These are phyloP conservation scores for Alternaria viburni DNA, from an alignment of 2,329 filamentous ascomycete species.

Conservation along the genomic window DNA sequence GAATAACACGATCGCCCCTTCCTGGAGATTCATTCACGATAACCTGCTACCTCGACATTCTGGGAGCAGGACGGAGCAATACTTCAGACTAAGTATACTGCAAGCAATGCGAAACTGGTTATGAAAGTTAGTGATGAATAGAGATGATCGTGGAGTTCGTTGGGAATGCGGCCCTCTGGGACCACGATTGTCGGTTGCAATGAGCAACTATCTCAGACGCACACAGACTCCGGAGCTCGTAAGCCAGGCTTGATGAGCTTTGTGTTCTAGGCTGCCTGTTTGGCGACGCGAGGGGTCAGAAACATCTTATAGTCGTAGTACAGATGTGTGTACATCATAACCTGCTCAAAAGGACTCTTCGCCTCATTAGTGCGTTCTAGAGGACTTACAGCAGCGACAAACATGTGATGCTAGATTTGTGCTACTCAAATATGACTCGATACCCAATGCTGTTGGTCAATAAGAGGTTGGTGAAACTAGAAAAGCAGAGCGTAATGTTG, in stretches of 20 bases:
- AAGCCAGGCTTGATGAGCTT: background rate
- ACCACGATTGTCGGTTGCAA: background rate
- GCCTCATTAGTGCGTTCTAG: background rate
- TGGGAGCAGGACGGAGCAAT: background rate
- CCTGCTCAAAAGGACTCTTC: background rate
- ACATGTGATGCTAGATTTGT: background rate
- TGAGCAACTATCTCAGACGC: background rate
- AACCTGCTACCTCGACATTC: background rate
- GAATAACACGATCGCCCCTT: background rate
- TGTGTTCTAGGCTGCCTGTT: background rate
- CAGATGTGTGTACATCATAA: conserved; percentile 31
- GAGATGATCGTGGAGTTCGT: background rate
- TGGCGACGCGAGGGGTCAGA: conserved; percentile 32
- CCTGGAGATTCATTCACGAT: background rate
- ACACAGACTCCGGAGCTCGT: background rate
- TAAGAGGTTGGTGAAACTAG: background rate
- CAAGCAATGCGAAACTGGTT: background rate
- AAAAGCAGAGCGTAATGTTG: background rate
- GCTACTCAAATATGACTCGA: background rate
- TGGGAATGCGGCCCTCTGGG: background rate
- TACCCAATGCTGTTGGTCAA: background rate
- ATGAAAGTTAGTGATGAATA: background rate
- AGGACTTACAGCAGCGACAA: background rate
- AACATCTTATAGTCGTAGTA: conserved; percentile 54
- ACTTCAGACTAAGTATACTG: background rate